These are phyloP conservation scores for Oehlia diaphana DNA, from an alignment of 192 early-diverging fungal genomes.

Conservation along the genomic window DNA sequence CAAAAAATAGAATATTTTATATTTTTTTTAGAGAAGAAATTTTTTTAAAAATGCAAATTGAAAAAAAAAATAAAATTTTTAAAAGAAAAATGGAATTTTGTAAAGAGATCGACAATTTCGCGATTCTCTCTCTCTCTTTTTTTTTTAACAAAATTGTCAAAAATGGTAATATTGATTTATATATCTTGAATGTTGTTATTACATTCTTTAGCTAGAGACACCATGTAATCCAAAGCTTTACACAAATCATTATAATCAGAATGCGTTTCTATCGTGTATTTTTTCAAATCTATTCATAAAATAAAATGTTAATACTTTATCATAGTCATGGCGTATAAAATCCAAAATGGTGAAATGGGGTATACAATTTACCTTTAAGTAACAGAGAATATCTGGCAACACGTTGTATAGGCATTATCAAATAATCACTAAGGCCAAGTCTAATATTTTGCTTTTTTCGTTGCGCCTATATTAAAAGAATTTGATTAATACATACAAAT, in stretches of 20 bases:
- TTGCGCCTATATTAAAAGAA: not conserved
- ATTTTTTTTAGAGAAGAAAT: too few species aligned
- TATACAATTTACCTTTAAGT: conserved; percentile 42
- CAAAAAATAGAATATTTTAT: too few species aligned
- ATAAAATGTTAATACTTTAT: not conserved
- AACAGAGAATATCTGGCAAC: conserved; percentile 77
- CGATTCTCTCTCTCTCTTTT: too few species aligned
- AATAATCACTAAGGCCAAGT: conserved; percentile 66
- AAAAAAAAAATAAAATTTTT: too few species aligned
- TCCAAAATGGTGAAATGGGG: too few species aligned
- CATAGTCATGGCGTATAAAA: too few species aligned
- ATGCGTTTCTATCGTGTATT: conserved; percentile 31
- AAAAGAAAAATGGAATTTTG: too few species aligned
- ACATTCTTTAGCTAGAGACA: conserved; percentile 20
- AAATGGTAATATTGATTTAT: not conserved
- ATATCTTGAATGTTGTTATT: not conserved
- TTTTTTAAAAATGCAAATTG: too few species aligned
- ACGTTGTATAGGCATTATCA: conserved; percentile 80
- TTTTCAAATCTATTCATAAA: conserved; percentile 38
- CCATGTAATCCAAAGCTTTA: conserved; percentile 35
- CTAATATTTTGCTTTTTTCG: conserved; percentile 52
- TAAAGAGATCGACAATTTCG: too few species aligned
- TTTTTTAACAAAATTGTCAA: too few species aligned
- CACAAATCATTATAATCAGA: conserved; percentile 32
- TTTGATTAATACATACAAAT: too few species aligned